phyloP scores from a whole-genome alignment of 2,329 filamentous ascomycete species.

The Fusarium sp. region DNA sequence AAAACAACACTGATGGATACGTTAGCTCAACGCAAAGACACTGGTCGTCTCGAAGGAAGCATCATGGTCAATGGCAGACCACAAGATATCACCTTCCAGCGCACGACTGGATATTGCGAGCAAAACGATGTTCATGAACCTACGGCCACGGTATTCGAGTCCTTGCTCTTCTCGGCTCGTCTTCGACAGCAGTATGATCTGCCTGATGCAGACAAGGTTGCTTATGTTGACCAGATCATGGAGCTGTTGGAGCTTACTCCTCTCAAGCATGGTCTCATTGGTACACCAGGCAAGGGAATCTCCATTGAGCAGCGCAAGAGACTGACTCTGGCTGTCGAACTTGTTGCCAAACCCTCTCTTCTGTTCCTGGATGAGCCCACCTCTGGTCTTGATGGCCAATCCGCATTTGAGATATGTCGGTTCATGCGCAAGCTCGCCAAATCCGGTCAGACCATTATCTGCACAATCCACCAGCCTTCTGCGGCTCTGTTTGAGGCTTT shows the following conservation, averaged over 20 bases:
- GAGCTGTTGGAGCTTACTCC: conserved; percentile 72
- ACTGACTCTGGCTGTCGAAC: conserved; percentile 71
- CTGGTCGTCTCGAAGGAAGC: conserved; percentile 86
- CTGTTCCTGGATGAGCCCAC: conserved; percentile 74
- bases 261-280: conserved; percentile 72
- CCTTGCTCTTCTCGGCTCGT: conserved; percentile 82
- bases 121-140: conserved; percentile 82
- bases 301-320: conserved; percentile 67
- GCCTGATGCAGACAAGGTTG: conserved; percentile 77
- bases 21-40: conserved; percentile 83
- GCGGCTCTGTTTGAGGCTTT: conserved; percentile 73
- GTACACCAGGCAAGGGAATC: conserved; percentile 68
- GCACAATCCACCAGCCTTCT: conserved; percentile 79
- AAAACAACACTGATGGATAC: conserved; percentile 89
- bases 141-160: conserved; percentile 78
- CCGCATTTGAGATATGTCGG: conserved; percentile 73
- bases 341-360: conserved; percentile 70
- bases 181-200: conserved; percentile 81
- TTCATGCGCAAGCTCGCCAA: conserved; percentile 77
- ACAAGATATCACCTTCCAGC: conserved; percentile 82
- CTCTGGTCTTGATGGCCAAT: conserved; percentile 75
- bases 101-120: conserved; percentile 90
- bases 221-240: conserved; percentile 82
- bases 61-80: conserved; percentile 71
- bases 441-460: conserved; percentile 74